phyloP scores from a whole-genome alignment of 805 yeast species.

The Yarrowia sp. region DNA sequence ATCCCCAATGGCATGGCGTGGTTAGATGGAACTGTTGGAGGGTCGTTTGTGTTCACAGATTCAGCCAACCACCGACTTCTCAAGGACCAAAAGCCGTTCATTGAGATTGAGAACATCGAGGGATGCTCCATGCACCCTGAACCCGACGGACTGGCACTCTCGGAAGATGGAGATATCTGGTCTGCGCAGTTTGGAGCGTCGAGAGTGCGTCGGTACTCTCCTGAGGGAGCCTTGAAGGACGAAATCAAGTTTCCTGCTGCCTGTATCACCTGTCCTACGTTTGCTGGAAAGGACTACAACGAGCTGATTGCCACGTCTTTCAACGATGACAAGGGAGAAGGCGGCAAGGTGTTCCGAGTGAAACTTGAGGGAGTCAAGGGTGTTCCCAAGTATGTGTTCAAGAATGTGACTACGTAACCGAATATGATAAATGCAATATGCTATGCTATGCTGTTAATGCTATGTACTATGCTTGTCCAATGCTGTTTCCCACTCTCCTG shows the following conservation, averaged over 20 bases:
- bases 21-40: conserved; percentile 49
- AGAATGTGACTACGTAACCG: no score
- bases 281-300: conserved; percentile 66
- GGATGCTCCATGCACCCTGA: conserved; percentile 50
- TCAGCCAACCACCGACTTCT: conserved; percentile 54
- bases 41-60: conserved; percentile 61
- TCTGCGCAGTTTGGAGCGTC: conserved; percentile 71
- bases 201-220: conserved; percentile 61
- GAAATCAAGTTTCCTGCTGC: conserved; percentile 64
- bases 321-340: conserved; percentile 50
- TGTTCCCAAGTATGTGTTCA: conserved; percentile 5
- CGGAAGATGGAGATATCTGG: conserved; percentile 61
- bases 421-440: no score
- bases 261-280: conserved; percentile 68
- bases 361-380: conserved; percentile 44
- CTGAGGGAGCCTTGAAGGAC: conserved; percentile 59
- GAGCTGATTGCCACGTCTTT: conserved; percentile 70
- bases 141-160: conserved; percentile 82
- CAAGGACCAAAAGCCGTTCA: conserved; percentile 52
- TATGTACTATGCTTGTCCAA: neutral
- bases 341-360: conserved; percentile 46
- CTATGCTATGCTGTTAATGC: neutral
- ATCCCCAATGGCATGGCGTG: conserved; percentile 81
- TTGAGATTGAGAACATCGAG: conserved; percentile 48
- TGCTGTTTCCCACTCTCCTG: neutral